phyloP scores from a whole-genome alignment of 1,284 basidiomycete species.

The Inonotus hispidus region DNA sequence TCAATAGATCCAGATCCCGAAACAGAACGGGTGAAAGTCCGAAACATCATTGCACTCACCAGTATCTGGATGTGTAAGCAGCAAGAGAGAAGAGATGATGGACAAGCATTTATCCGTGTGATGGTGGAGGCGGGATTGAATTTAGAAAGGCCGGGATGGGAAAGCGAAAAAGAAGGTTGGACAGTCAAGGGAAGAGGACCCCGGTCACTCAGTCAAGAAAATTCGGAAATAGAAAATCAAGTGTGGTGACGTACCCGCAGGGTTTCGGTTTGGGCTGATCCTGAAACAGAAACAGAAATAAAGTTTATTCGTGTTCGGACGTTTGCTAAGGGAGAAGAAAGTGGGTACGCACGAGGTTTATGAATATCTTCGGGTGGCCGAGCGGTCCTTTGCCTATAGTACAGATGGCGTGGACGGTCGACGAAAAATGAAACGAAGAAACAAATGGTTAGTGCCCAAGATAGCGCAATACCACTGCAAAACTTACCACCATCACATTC shows the following conservation, averaged over 20 bases:
- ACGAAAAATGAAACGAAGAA: not conserved
- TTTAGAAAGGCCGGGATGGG: conserved; percentile 18
- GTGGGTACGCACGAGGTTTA: conserved; percentile 74
- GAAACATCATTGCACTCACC: conserved; percentile 45
- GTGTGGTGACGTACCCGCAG: conserved; percentile 59
- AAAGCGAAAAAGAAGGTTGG: conserved; percentile 14
- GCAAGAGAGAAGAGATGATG: not conserved
- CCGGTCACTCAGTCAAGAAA: conserved; percentile 1
- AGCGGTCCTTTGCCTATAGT: conserved; percentile 84
- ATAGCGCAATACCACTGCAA: too few species aligned
- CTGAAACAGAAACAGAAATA: conserved; percentile 31
- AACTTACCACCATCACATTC: conserved; percentile 90
- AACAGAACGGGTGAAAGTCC: not conserved
- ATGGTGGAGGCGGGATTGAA: not conserved
- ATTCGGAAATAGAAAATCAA: conserved; percentile 20
- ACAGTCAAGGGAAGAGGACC: conserved; percentile 11
- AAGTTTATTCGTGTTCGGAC: conserved; percentile 15
- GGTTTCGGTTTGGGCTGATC: conserved; percentile 72
- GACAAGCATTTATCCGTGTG: not conserved
- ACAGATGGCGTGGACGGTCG: not conserved
- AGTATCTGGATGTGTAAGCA: conserved; percentile 52
- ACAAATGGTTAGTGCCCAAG: too few species aligned
- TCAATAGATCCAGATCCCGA: conserved; percentile 7
- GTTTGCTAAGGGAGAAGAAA: conserved; percentile 1
- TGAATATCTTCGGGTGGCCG: conserved; percentile 95